Evolutionary conservation across 164 flowering plant species (phyloP).

Genomic region (Stephania japonica): DNA sequence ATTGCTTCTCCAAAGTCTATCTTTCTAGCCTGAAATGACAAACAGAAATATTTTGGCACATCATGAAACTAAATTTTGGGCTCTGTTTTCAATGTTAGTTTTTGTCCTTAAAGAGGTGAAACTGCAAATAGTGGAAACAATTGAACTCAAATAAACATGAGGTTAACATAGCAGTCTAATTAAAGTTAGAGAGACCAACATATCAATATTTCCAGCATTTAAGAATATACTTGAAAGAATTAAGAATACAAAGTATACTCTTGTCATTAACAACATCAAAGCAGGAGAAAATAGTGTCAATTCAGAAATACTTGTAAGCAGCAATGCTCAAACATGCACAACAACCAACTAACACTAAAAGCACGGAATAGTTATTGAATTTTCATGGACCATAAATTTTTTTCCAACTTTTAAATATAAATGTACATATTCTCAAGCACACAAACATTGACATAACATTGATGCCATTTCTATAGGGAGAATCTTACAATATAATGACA

Average conservation of each 20-base stretch:
- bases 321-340: neutral
- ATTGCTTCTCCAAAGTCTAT: slow-evolving; percentile 65
- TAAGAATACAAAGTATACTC: neutral
- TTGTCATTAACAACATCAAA: neutral
- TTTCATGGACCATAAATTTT: too few relatives aligned
- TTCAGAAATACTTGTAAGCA: neutral
- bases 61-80: neutral
- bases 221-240: neutral
- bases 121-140: neutral
- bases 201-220: neutral
- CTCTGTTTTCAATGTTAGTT: neutral
- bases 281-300: neutral
- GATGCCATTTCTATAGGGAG: too few relatives aligned
- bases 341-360: neutral
- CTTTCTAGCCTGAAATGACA: slow-evolving; percentile 46
- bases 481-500: too few relatives aligned
- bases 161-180: neutral
- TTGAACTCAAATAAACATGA: neutral
- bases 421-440: neutral
- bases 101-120: neutral
- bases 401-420: neutral
- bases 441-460: neutral
- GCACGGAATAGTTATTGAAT: neutral
- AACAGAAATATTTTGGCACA: neutral
- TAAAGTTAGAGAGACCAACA: neutral